Evolutionary conservation across 345 rosid species (phyloP), one percentile per base, ranked within the genome.

Genomic region (Noccaea bulbosa): DNA sequence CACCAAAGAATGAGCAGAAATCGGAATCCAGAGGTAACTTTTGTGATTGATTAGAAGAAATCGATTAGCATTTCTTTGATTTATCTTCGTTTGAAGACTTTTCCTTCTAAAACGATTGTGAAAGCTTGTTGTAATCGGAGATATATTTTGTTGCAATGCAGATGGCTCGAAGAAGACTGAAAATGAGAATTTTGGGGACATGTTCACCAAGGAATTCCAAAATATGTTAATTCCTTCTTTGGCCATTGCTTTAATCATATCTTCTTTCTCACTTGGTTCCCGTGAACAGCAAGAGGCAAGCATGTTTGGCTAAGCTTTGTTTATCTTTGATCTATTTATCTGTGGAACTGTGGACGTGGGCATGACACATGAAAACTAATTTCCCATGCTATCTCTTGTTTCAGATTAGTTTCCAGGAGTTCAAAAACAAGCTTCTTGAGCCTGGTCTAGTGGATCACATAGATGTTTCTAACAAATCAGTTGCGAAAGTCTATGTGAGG

Each of bases 351-450:
- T 1, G 15, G 54, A 33, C 6, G 1, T 43, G 14, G 47, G 4
- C 33, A 33, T 71, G 38, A 32, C 45, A 51, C 41, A 52, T 9
- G 46, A 38, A 2, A 30, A 12, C 45, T 75, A 17, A 53, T 40
- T 49, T 2, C 53, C 43, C 0, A 4, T 51, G 22, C 27, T 48
- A n/a, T 40, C 2, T 49, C 17, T 33, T 71, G 33, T 71, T 77
- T 65, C 89, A 93, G 99, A 89, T 93, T 78, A 91, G 96, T 64
- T 93, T 93, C 86, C 99, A 93, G 74, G 99, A 91, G 79, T 91
- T 91, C 83, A 89, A 86, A 75, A 91, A 92, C 81, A 86, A 88
- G 87, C 87, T 91, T 52, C 90, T 93, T 51, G 96, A 91, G 78
- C 90, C 90, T 35, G 97, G 96, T 71, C 61, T 91, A 77, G 99